Evolutionary conservation across 169 alveolate genomes (phyloP).

Genomic region (Eimeria falciformis): DNA sequence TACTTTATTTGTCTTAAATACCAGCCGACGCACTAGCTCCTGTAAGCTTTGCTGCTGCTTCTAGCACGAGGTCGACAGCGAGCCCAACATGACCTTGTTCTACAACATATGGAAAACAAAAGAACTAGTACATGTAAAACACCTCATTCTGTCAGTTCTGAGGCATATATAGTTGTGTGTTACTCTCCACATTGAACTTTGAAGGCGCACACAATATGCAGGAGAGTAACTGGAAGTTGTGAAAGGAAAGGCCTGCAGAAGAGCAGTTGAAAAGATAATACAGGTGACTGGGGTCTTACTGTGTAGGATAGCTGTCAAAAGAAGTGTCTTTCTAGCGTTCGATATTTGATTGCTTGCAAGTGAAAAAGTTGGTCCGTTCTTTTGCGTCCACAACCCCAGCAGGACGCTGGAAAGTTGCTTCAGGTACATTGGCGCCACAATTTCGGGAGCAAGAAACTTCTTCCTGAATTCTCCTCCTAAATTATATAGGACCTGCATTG

Average conservation of each 20-base stretch:
- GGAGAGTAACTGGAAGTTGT: no score
- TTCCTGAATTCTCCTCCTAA: neutral
- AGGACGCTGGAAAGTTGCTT: neutral
- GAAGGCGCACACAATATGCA: no score
- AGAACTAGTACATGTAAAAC: neutral
- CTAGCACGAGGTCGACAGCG: slow-evolving; percentile 4
- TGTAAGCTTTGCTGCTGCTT: neutral
- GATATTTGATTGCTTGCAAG: neutral
- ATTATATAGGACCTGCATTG: neutral
- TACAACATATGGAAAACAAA: neutral
- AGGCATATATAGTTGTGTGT: neutral
- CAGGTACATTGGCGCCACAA: neutral
- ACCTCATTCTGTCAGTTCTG: no score
- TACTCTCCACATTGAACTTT: no score
- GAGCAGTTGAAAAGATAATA: no score
- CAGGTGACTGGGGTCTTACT: no score
- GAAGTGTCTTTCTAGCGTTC: neutral
- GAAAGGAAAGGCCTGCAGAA: no score
- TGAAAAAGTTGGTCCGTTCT: neutral
- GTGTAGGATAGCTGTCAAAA: neutral
- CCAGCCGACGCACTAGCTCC: neutral
- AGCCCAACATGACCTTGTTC: slow-evolving; percentile 2
- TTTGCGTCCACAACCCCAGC: slow-evolving; percentile 1
- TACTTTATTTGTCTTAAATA: neutral
- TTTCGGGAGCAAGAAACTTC: neutral